These are phyloP conservation scores for Nakaseomyces sp. DNA, from an alignment of 1,139 yeast species.

Conservation along the genomic window DNA sequence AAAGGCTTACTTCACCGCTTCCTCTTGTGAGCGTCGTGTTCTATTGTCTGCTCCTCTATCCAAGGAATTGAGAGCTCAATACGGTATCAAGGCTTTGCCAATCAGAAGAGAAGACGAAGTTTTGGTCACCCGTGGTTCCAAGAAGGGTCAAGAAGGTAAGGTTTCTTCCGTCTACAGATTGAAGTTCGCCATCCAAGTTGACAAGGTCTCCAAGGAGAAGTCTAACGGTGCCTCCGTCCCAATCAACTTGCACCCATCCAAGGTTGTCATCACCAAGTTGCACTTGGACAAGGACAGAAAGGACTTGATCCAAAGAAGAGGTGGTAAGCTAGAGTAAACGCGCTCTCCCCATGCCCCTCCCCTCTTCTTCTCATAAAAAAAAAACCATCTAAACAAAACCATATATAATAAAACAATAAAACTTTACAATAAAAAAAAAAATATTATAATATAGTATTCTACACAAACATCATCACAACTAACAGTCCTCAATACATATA, in stretches of 20 bases:
- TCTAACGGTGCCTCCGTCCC: slow-evolving; percentile 98
- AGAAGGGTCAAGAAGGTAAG: slow-evolving; percentile 99
- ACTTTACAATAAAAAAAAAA: too few relatives aligned
- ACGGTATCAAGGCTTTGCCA: slow-evolving; percentile 93
- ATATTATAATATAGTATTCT: too few relatives aligned
- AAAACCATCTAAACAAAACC: not conserved
- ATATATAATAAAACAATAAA: too few relatives aligned
- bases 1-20: slow-evolving; percentile 99
- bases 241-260: slow-evolving; percentile 96
- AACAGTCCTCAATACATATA: too few relatives aligned
- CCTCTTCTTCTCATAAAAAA: too few relatives aligned
- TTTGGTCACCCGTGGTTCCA: slow-evolving; percentile 93
- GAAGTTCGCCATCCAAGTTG: slow-evolving; percentile 93
- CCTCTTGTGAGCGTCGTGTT: slow-evolving; percentile 92
- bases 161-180: slow-evolving; percentile 98
- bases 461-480: too few relatives aligned
- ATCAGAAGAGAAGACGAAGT: slow-evolving; percentile 98
- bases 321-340: slow-evolving; percentile 69
- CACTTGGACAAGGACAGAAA: slow-evolving; percentile 98
- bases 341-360: too few relatives aligned
- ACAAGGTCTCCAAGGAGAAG: slow-evolving; percentile 96
- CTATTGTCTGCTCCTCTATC: slow-evolving; percentile 98
- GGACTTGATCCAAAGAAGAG: slow-evolving; percentile 91
- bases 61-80: slow-evolving; percentile 97
- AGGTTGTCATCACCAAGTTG: slow-evolving; percentile 97